phyloP scores from a whole-genome alignment of 768 basidiomycete genomes.

The Pisolithus tinctorius region DNA sequence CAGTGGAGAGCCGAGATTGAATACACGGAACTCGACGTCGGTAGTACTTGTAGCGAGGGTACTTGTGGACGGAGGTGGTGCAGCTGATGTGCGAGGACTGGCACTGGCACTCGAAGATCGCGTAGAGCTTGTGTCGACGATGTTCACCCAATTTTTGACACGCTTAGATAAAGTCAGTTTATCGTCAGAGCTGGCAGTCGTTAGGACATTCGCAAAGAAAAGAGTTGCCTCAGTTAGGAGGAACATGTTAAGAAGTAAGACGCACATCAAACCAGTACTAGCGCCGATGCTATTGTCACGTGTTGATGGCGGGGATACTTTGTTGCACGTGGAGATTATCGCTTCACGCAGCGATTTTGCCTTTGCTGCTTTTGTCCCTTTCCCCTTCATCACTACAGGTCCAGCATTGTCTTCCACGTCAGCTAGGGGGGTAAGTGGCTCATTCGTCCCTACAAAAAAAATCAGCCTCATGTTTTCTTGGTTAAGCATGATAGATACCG shows the following conservation, averaged over 20 bases:
- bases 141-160: not conserved
- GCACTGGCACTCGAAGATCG: not conserved
- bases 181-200: not conserved
- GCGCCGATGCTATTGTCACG: not conserved
- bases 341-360: not conserved
- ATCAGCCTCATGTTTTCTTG: not conserved
- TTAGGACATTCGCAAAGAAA: not conserved
- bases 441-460: not conserved
- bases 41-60: not conserved
- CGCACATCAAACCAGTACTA: not conserved
- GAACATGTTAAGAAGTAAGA: not conserved
- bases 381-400: not conserved
- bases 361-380: not conserved
- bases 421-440: not conserved
- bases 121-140: not conserved
- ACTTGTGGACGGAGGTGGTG: not conserved
- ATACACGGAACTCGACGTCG: not conserved
- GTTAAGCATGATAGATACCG: not conserved
- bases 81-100: not conserved
- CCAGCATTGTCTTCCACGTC: not conserved
- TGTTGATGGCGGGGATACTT: not conserved
- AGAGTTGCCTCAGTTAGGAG: not conserved
- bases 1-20: too few relatives aligned
- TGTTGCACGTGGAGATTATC: not conserved
- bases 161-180: not conserved